These are phyloP conservation scores for Leucocoprinus leucothites DNA, from an alignment of 768 basidiomycete genomes.

Conservation along the genomic window DNA sequence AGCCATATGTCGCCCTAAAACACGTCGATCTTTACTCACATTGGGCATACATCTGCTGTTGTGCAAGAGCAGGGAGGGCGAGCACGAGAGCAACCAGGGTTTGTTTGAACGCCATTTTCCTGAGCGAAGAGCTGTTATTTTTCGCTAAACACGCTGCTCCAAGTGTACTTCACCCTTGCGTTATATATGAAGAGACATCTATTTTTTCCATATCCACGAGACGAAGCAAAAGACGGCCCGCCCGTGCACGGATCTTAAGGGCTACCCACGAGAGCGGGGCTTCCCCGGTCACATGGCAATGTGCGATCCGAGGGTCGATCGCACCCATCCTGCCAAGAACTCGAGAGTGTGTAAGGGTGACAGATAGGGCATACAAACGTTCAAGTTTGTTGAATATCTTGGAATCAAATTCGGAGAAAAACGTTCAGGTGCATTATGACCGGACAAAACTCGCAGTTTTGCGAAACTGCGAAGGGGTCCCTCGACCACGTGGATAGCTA, in stretches of 20 bases:
- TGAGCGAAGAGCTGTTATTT: neutral
- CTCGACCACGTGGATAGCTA: neutral
- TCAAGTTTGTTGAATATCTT: neutral
- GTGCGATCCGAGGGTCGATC: neutral
- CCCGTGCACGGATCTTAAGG: neutral
- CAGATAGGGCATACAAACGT: neutral
- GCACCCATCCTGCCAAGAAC: neutral
- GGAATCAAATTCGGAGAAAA: constrained; percentile 5
- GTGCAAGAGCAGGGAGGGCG: constrained; percentile 25
- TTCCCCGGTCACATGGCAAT: neutral
- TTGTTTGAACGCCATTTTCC: constrained; percentile 22
- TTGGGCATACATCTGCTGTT: constrained; percentile 25
- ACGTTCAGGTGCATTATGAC: neutral
- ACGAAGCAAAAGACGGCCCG: neutral
- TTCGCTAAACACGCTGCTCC: neutral
- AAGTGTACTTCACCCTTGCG: neutral
- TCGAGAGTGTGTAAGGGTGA: neutral
- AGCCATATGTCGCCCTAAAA: neutral
- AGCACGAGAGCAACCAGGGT: constrained; percentile 22
- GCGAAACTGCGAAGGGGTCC: neutral
- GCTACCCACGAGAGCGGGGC: neutral
- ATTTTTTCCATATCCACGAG: neutral
- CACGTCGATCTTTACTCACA: constrained; percentile 19
- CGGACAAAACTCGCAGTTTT: constrained; percentile 10
- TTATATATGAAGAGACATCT: neutral